Conservation (phyloP, 768 basidiomycete genomes). For the Suillus sp. region DNA sequence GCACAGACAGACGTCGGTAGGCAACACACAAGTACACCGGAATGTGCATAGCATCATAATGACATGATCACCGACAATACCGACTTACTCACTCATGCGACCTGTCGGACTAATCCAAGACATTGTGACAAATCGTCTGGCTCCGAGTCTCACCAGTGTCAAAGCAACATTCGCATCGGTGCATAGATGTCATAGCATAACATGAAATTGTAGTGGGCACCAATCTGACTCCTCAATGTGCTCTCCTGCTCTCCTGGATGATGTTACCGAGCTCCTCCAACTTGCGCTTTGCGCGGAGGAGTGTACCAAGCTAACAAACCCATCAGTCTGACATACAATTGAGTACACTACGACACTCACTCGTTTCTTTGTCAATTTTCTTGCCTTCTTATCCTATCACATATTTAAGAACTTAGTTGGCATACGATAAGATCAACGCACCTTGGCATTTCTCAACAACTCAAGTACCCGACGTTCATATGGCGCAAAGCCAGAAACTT, state of each 20-base stretch:
- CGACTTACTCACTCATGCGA: background rate
- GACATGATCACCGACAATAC: background rate
- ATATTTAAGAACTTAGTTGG: slow-evolving; percentile 7
- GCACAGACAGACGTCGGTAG: background rate
- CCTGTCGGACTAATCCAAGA: background rate
- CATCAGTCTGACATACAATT: background rate
- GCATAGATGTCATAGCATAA: slow-evolving; percentile 18
- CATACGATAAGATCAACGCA: slow-evolving; percentile 38
- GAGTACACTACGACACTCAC: slow-evolving; percentile 49
- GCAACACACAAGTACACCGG: background rate
- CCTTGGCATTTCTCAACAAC: slow-evolving; percentile 96
- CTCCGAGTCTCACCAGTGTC: background rate
- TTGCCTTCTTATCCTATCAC: slow-evolving; percentile 93
- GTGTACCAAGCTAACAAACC: slow-evolving; percentile 81
- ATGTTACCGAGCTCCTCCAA: slow-evolving; percentile 91
- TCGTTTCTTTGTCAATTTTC: slow-evolving; percentile 99
- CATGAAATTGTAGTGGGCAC: slow-evolving; percentile 12
- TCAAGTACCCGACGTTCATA: slow-evolving; percentile 99
- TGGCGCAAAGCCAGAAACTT: slow-evolving; percentile 96
- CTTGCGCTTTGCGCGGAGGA: slow-evolving; percentile 98
- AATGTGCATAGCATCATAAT: background rate
- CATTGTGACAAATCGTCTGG: background rate
- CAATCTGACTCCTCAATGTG: slow-evolving; percentile 45
- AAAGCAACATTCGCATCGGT: background rate
- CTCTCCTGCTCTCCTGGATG: slow-evolving; percentile 92